Evolutionary conservation across 2,329 filamentous ascomycete genomes (phyloP).

Genomic region (Alternaria consortialis): DNA sequence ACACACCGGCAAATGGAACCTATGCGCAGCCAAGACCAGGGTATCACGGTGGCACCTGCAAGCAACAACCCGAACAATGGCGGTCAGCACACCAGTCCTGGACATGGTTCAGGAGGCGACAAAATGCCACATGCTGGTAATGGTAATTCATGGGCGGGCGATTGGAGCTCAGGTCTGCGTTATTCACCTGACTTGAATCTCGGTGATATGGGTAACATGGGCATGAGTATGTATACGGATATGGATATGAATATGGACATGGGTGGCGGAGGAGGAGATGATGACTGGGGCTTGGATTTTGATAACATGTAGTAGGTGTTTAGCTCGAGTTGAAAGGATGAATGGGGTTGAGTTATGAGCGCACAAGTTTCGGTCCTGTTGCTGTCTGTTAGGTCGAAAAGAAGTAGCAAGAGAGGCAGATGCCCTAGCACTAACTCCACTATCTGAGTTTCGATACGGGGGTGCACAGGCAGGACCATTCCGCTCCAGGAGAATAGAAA

Average conservation of each 20-base stretch:
- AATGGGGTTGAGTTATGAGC: too few relatives aligned
- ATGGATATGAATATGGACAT: slow-evolving; percentile 42
- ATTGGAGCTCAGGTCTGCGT: slow-evolving; percentile 35
- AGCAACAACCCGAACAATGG: slow-evolving; percentile 63
- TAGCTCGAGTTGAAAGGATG: too few relatives aligned
- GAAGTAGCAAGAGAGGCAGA: too few relatives aligned
- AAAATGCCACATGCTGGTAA: slow-evolving; percentile 36
- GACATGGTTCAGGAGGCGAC: not conserved
- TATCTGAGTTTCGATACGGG: too few relatives aligned
- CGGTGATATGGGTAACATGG: slow-evolving; percentile 41
- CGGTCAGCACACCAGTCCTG: slow-evolving; percentile 34
- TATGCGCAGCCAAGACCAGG: slow-evolving; percentile 67
- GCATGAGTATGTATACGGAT: slow-evolving; percentile 33
- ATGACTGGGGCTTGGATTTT: slow-evolving; percentile 56
- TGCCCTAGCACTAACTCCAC: too few relatives aligned
- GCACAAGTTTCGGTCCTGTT: too few relatives aligned
- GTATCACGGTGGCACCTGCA: slow-evolving; percentile 70
- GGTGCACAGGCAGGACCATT: too few relatives aligned
- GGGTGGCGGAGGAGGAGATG: slow-evolving; percentile 42
- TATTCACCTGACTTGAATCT: slow-evolving; percentile 42
- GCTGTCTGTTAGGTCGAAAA: too few relatives aligned
- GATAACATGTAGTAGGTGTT: slow-evolving; percentile 42
- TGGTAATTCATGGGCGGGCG: slow-evolving; percentile 27
- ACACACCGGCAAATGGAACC: slow-evolving; percentile 69
- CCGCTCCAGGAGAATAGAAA: too few relatives aligned